Evolutionary conservation across 257 asterid species (phyloP).

Genomic region (Capsicum chinense): DNA sequence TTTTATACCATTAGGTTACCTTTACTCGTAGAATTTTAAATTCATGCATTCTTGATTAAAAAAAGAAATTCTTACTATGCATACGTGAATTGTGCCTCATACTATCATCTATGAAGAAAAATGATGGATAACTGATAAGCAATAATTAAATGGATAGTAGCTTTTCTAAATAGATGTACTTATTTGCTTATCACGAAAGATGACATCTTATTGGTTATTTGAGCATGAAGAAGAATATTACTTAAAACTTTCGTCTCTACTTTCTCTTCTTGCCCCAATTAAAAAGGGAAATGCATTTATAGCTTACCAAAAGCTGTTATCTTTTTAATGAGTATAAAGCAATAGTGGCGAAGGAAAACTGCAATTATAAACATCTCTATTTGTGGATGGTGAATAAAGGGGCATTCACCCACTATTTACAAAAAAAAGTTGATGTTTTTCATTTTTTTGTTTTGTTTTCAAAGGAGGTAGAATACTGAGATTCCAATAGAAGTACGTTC

Average conservation of each 20-base stretch:
- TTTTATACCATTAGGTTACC: not conserved
- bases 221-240: not conserved
- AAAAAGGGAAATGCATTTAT: not conserved
- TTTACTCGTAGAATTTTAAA: not conserved
- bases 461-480: not conserved
- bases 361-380: not conserved
- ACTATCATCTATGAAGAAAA: too few relatives aligned
- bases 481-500: not conserved
- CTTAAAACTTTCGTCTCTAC: not conserved
- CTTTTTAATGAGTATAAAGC: not conserved
- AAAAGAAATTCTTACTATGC: not conserved
- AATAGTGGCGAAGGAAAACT: conserved; percentile 5
- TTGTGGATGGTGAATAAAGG: not conserved
- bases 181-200: not conserved
- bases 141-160: not conserved
- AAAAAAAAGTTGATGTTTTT: not conserved
- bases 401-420: not conserved
- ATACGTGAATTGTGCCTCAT: not conserved
- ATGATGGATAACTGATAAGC: too few relatives aligned
- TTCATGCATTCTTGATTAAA: not conserved
- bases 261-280: not conserved
- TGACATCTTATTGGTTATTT: not conserved
- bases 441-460: not conserved
- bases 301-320: not conserved
- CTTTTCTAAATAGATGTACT: not conserved